These are phyloP conservation scores for Venturia nashicola DNA, from an alignment of 2,329 filamentous ascomycete species.

Conservation along the genomic window DNA sequence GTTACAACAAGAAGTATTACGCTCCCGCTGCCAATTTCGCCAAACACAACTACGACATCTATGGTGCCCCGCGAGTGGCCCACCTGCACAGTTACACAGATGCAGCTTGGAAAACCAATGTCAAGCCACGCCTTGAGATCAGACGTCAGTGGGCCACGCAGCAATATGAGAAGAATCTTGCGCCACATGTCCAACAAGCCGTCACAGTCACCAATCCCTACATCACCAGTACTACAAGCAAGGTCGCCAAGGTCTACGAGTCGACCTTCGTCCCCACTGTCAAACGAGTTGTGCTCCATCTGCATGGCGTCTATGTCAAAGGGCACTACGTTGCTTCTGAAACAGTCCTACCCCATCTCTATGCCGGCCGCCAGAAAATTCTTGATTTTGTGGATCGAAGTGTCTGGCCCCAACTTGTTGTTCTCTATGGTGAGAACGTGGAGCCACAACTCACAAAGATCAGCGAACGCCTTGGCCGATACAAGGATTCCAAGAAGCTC, in stretches of 20 bases:
- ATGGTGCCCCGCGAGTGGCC: slow-evolving; percentile 62
- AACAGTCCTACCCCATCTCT: slow-evolving; percentile 59
- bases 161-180: slow-evolving; percentile 59
- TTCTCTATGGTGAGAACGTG: slow-evolving; percentile 80
- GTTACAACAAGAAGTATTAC: slow-evolving; percentile 49
- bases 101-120: slow-evolving; percentile 65
- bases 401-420: slow-evolving; percentile 68
- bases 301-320: slow-evolving; percentile 52
- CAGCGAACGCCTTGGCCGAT: slow-evolving; percentile 72
- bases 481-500: slow-evolving; percentile 52
- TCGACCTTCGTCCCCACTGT: slow-evolving; percentile 66
- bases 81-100: slow-evolving; percentile 54
- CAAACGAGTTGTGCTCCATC: slow-evolving; percentile 60
- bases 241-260: slow-evolving; percentile 56
- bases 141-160: slow-evolving; percentile 48
- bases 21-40: slow-evolving; percentile 55
- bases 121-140: slow-evolving; percentile 61
- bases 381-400: slow-evolving; percentile 61
- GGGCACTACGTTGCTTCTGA: slow-evolving; percentile 55
- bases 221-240: slow-evolving; percentile 52
- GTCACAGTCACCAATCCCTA: slow-evolving; percentile 54
- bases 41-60: slow-evolving; percentile 47
- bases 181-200: slow-evolving; percentile 58
- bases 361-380: slow-evolving; percentile 57
- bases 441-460: slow-evolving; percentile 92